Evolutionary conservation across 2,329 filamentous ascomycete genomes (phyloP).

Genomic region (Fusarium hainanense): DNA sequence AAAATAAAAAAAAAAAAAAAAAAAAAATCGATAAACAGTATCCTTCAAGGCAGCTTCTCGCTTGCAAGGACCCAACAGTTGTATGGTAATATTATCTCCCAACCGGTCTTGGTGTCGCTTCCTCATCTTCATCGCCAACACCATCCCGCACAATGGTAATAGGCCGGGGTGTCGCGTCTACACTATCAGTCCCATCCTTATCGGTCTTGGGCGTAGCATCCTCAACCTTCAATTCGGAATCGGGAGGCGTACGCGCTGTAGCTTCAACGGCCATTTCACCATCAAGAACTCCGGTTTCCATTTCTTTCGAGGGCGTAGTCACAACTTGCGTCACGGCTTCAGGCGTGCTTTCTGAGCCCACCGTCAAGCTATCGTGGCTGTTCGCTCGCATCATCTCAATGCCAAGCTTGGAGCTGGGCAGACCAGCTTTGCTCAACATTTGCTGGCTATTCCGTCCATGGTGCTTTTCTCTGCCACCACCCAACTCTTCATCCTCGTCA

Average conservation of each 20-base stretch:
- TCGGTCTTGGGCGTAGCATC: conserved; percentile 11
- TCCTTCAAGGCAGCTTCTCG: neutral
- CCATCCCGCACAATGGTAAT: conserved; percentile 27
- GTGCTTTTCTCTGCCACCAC: conserved; percentile 60
- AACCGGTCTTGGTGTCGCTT: conserved; percentile 55
- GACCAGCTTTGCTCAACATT: conserved; percentile 60
- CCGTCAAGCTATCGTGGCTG: conserved; percentile 82
- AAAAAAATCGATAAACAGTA: conserved; percentile 6
- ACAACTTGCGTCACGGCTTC: conserved; percentile 64
- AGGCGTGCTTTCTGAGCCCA: conserved; percentile 62
- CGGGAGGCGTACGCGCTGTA: conserved; percentile 43
- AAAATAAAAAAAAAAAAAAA: neutral
- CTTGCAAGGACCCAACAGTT: neutral
- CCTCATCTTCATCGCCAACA: conserved; percentile 32
- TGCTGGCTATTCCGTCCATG: conserved; percentile 57
- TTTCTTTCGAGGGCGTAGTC: conserved; percentile 61
- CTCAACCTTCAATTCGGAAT: conserved; percentile 27
- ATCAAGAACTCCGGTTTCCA: conserved; percentile 48
- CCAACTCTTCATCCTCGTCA: conserved; percentile 93
- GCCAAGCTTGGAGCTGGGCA: conserved; percentile 87
- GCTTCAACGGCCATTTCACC: conserved; percentile 15
- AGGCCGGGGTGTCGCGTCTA: conserved; percentile 60
- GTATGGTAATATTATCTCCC: conserved; percentile 38
- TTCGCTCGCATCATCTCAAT: conserved; percentile 99
- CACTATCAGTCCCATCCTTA: conserved; percentile 38